Percentiles rank a stretch among this genome's conserved stretches.
Conservation (phyloP, 1,139 yeast genomes). For the Suzukiozyma palmioleophila region DNA sequence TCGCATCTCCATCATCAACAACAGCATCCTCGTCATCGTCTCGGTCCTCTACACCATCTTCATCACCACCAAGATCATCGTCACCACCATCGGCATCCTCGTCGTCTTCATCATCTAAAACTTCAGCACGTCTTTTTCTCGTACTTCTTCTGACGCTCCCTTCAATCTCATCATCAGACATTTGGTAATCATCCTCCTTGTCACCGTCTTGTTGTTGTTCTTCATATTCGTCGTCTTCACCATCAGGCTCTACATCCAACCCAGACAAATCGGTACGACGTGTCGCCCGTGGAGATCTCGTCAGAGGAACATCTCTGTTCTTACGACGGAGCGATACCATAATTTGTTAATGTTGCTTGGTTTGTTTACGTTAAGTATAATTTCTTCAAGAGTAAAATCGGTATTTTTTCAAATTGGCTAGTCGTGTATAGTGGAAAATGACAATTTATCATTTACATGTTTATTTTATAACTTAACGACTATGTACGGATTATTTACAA, state of each 20-base stretch:
- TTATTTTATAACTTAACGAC: neutral
- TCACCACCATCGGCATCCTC: slow-evolving; percentile 13
- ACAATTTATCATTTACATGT: neutral
- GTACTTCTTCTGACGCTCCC: slow-evolving; percentile 12
- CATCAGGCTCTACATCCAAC: slow-evolving; percentile 24
- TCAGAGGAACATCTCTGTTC: slow-evolving; percentile 4
- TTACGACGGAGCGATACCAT: slow-evolving; percentile 7
- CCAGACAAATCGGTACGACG: slow-evolving; percentile 23
- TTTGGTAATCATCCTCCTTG: slow-evolving; percentile 2
- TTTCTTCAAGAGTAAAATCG: too few relatives aligned
- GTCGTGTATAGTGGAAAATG: too few relatives aligned
- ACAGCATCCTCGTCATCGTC: slow-evolving; percentile 16
- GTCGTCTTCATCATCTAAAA: slow-evolving; percentile 15
- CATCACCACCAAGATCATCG: slow-evolving; percentile 14
- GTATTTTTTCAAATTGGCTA: neutral
- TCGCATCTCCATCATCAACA: slow-evolving; percentile 17
- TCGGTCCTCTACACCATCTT: slow-evolving; percentile 16
- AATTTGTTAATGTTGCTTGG: neutral
- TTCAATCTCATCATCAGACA: slow-evolving; percentile 10
- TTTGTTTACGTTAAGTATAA: too few relatives aligned
- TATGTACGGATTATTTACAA: too few relatives aligned
- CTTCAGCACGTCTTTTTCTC: slow-evolving; percentile 11
- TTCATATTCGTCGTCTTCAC: slow-evolving; percentile 22
- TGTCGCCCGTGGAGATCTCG: slow-evolving; percentile 17
- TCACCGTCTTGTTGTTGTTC: slow-evolving; percentile 10